Evolutionary conservation across 2,329 filamentous ascomycete species (phyloP).

Genomic region (Talaromyces sp.): DNA sequence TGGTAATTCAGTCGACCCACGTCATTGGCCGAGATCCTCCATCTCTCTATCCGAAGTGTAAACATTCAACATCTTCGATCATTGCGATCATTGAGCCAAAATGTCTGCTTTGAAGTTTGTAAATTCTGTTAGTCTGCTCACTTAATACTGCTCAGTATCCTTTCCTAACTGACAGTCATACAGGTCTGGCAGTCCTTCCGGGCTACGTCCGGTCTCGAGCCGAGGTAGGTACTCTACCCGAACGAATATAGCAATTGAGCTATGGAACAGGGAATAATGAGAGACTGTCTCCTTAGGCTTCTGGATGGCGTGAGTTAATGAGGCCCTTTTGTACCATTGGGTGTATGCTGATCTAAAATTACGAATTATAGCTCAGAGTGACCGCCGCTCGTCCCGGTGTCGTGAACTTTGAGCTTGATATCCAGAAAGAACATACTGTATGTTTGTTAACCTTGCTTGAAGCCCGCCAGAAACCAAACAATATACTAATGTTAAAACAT

Average conservation of each 20-base stretch:
- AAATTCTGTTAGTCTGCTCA: constrained; percentile 53
- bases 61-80: neutral
- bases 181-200: constrained; percentile 85
- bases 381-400: constrained; percentile 58
- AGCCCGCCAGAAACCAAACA: too few species aligned
- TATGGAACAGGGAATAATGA: neutral
- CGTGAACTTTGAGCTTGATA: constrained; percentile 63
- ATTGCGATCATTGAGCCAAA: neutral
- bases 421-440: constrained; percentile 64
- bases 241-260: neutral
- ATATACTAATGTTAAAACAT: constrained; percentile 9
- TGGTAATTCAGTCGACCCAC: neutral
- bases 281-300: constrained; percentile 23
- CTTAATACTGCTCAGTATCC: neutral
- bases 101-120: constrained; percentile 62
- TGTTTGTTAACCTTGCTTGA: constrained; percentile 17
- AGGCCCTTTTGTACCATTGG: neutral
- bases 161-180: neutral
- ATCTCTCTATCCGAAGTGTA: neutral
- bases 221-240: constrained; percentile 58
- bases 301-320: constrained; percentile 40
- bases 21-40: constrained; percentile 1
- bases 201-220: constrained; percentile 80
- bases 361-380: constrained; percentile 52
- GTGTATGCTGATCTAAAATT: neutral